phyloP scores from a whole-genome alignment of 495 filamentous ascomycete species.

The Platismatia glauca region DNA sequence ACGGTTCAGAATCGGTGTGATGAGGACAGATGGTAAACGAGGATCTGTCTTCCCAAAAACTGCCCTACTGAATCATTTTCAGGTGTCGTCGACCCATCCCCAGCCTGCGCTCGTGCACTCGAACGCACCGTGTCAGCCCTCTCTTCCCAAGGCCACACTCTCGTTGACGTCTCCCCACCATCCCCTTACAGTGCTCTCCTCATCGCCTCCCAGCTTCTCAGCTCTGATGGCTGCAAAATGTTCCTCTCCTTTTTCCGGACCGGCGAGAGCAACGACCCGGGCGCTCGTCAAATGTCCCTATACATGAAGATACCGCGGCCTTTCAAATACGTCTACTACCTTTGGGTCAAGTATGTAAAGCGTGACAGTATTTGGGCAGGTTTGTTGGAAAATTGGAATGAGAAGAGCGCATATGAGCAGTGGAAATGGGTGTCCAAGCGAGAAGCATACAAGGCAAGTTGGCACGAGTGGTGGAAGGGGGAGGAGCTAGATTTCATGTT shows the following conservation, averaged over 20 bases:
- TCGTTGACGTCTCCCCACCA: constrained; percentile 62
- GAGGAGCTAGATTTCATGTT: constrained; percentile 67
- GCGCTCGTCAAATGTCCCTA: constrained; percentile 61
- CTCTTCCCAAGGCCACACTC: constrained; percentile 59
- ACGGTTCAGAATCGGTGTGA: constrained; percentile 63
- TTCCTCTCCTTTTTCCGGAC: constrained; percentile 66
- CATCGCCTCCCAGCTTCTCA: constrained; percentile 78
- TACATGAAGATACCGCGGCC: constrained; percentile 66
- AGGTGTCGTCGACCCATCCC: constrained; percentile 76
- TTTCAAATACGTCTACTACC: constrained; percentile 77
- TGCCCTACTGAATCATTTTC: constrained; percentile 1
- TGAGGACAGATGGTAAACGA: constrained; percentile 60
- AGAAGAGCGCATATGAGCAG: constrained; percentile 61
- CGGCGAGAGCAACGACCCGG: constrained; percentile 74
- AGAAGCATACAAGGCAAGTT: constrained; percentile 66
- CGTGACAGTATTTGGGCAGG: constrained; percentile 70
- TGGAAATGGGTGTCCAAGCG: constrained; percentile 73
- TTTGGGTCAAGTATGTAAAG: constrained; percentile 76
- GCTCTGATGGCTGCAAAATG: constrained; percentile 77
- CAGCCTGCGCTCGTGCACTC: constrained; percentile 73
- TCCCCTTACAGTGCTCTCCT: constrained; percentile 65
- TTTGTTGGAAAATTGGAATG: constrained; percentile 60
- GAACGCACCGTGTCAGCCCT: constrained; percentile 61
- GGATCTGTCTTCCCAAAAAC: constrained; percentile 4
- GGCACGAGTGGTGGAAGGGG: constrained; percentile 76